A percentile compares a stretch with the other conserved stretches of the same genome.
Evolutionary conservation across 257 asterid species (phyloP).

Genomic region (Lantana camara): DNA sequence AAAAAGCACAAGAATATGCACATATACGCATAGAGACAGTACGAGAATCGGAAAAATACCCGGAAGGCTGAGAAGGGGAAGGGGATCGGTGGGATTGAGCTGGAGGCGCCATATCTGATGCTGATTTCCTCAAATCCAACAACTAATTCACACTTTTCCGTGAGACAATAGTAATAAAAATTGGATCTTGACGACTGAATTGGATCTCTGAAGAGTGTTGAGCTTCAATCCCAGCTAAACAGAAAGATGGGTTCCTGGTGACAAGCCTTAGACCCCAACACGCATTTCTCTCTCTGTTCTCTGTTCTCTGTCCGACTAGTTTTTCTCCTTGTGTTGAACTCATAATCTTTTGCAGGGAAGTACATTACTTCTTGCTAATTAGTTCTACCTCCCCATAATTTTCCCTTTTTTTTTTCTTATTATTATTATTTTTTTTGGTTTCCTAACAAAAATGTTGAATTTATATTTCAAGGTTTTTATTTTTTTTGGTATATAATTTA

Average conservation of each 20-base stretch:
- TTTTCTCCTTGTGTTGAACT: no score
- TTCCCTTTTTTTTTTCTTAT: neutral
- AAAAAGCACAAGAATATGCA: neutral
- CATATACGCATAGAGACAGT: neutral
- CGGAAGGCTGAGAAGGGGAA: conserved; percentile 99
- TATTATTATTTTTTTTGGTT: no score
- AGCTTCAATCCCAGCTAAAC: conserved; percentile 17
- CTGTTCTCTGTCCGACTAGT: neutral
- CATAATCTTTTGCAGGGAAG: neutral
- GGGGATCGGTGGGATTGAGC: conserved; percentile 79
- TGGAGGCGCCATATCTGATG: conserved; percentile 77
- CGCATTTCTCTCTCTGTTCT: conserved; percentile 2
- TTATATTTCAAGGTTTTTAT: no score
- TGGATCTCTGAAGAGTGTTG: conserved; percentile 31
- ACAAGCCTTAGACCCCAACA: conserved; percentile 21
- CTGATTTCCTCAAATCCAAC: conserved; percentile 31
- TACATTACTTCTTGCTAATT: neutral
- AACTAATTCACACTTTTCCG: conserved; percentile 16
- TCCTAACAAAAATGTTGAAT: no score
- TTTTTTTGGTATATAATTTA: no score
- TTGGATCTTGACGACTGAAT: neutral
- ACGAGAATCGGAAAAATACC: conserved; percentile 46
- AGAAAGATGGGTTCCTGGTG: conserved; percentile 17
- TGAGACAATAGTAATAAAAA: neutral
- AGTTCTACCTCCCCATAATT: neutral